phyloP scores from a whole-genome alignment of 2,329 filamentous ascomycete genomes.

The Cryphonectria nitschkei region DNA sequence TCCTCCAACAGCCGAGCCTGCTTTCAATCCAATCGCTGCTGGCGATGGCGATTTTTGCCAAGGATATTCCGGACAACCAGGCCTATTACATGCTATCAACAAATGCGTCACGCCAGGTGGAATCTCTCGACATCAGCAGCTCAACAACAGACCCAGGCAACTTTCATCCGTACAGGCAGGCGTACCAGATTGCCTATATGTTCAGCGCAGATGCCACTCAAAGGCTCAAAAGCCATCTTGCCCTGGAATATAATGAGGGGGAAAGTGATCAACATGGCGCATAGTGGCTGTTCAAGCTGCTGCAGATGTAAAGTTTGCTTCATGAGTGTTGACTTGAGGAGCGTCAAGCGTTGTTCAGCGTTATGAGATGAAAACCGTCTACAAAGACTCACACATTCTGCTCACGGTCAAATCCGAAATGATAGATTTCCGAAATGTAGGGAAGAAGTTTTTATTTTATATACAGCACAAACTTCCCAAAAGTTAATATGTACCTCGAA shows the following conservation, averaged over 20 bases:
- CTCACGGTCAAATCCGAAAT: neutral
- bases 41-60: constrained; percentile 31
- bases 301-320: neutral
- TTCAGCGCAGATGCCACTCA: neutral
- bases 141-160: neutral
- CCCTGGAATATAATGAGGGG: neutral
- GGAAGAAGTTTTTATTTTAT: neutral
- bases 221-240: neutral
- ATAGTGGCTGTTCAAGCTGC: neutral
- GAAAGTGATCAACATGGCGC: neutral
- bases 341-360: neutral
- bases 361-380: neutral
- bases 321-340: neutral
- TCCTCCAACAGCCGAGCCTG: constrained; percentile 27
- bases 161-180: neutral
- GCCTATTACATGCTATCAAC: constrained; percentile 29
- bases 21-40: constrained; percentile 30
- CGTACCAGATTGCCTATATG: neutral
- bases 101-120: constrained; percentile 37
- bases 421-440: neutral
- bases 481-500: neutral
- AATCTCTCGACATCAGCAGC: constrained; percentile 13
- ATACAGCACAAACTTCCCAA: neutral
- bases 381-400: neutral
- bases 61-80: constrained; percentile 19